These are phyloP conservation scores for Hypseocharis bilobata DNA, from an alignment of 441 rosid species.

Conservation along the genomic window DNA sequence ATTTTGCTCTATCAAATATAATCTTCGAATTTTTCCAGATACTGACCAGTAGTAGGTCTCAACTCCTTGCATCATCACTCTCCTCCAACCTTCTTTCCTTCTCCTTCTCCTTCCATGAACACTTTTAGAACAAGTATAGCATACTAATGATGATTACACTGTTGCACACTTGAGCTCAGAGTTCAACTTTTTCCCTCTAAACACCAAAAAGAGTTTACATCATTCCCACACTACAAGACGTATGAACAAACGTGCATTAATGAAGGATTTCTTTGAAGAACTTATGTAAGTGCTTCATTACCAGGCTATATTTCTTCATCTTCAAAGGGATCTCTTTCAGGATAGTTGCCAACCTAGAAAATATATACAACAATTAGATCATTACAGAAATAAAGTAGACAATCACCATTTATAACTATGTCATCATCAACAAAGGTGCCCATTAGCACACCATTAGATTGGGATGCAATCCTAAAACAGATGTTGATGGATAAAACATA, in stretches of 20 bases:
- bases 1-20: too few relatives aligned
- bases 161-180: background rate
- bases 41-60: too few relatives aligned
- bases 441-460: background rate
- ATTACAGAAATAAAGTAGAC: background rate
- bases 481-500: background rate
- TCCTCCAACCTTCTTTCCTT: background rate
- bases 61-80: background rate
- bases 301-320: conserved; percentile 48
- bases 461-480: background rate
- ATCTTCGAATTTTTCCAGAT: too few relatives aligned
- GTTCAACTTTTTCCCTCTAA: background rate
- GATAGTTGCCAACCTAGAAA: conserved; percentile 56
- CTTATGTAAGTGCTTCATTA: background rate
- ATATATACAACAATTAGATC: background rate
- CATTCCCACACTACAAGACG: background rate
- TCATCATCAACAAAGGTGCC: background rate
- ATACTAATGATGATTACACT: background rate
- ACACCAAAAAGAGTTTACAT: background rate
- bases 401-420: background rate
- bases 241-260: background rate
- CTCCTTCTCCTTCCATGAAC: background rate
- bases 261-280: background rate
- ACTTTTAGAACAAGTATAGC: background rate
- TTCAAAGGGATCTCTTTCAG: conserved; percentile 51